phyloP scores from a whole-genome alignment of 805 yeast species.

The Isabelozyma rhagii region DNA sequence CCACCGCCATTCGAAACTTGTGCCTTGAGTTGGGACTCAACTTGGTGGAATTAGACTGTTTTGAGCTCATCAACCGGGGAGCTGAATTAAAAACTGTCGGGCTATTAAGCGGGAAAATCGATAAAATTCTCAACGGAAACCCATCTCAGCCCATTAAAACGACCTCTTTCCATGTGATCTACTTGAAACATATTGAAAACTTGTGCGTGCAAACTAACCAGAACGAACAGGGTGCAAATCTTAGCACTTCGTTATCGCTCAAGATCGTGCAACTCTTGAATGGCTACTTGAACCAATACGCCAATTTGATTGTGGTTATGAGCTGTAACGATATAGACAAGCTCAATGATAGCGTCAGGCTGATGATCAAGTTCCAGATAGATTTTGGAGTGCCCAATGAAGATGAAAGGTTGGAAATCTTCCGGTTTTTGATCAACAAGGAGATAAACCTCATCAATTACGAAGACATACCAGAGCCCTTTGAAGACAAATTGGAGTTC shows the following conservation, averaged over 20 bases:
- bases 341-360: slow-evolving; percentile 62
- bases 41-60: slow-evolving; percentile 65
- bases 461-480: slow-evolving; percentile 11
- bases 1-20: slow-evolving; percentile 55
- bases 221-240: slow-evolving; percentile 42
- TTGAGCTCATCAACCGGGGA: slow-evolving; percentile 62
- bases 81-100: slow-evolving; percentile 81
- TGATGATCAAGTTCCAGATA: slow-evolving; percentile 73
- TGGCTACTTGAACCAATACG: slow-evolving; percentile 45
- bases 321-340: slow-evolving; percentile 73
- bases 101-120: slow-evolving; percentile 69
- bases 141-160: slow-evolving; percentile 12
- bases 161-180: slow-evolving; percentile 42
- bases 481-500: slow-evolving; percentile 16
- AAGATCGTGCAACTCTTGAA: slow-evolving; percentile 57
- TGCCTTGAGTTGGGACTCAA: slow-evolving; percentile 63
- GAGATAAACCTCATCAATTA: slow-evolving; percentile 10
- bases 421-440: slow-evolving; percentile 43
- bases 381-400: slow-evolving; percentile 77
- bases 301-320: slow-evolving; percentile 49
- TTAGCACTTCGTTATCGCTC: slow-evolving; percentile 43
- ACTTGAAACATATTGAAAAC: slow-evolving; percentile 71
- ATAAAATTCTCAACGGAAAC: slow-evolving; percentile 47
- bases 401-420: slow-evolving; percentile 62
- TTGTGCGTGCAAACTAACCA: slow-evolving; percentile 66